Evolutionary conservation across 1,139 yeast genomes (phyloP).

Genomic region (Sugiyamaella paludigena): DNA sequence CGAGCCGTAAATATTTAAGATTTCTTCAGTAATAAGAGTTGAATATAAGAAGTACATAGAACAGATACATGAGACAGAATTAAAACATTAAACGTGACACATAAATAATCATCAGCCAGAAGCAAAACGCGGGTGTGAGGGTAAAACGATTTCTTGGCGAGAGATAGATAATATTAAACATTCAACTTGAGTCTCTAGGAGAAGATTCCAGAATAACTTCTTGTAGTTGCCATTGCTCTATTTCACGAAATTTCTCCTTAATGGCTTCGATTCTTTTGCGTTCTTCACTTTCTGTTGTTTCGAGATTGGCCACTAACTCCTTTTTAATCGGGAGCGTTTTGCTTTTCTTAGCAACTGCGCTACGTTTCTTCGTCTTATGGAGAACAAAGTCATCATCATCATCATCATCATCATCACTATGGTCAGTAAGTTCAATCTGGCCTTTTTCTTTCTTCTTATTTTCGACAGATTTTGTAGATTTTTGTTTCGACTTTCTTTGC

Average conservation of each 20-base stretch:
- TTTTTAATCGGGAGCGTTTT: background rate
- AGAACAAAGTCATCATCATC: too few species aligned
- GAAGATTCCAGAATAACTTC: conserved; percentile 16
- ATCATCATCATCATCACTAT: too few species aligned
- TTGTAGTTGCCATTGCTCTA: conserved; percentile 20
- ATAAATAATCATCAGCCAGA: too few species aligned
- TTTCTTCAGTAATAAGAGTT: too few species aligned
- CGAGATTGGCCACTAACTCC: background rate
- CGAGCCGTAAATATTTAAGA: too few species aligned
- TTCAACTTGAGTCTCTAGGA: background rate
- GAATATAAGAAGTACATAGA: too few species aligned
- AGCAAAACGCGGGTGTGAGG: too few species aligned
- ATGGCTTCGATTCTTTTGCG: conserved; percentile 4
- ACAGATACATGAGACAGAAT: too few species aligned
- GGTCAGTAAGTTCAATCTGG: too few species aligned
- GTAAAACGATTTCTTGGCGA: background rate
- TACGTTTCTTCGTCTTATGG: background rate
- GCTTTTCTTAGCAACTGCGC: background rate
- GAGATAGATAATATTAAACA: too few species aligned
- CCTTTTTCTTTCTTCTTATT: background rate
- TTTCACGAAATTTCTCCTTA: conserved; percentile 17
- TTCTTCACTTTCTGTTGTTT: background rate
- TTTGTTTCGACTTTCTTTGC: background rate
- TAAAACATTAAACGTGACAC: too few species aligned
- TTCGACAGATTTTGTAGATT: background rate